These are phyloP conservation scores for barley (Hordeum vulgare) DNA, from an alignment of 176 grass and related monocot species.

Conservation along the genomic window MorexV3_pseudomolecules_assembly NC_058519.1:493236053-493236552, in stretches of 20 bases:
- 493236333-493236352: background rate
- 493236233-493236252: background rate
- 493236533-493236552: too few relatives aligned
- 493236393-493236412: background rate
- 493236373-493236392: background rate
- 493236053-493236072: constrained; percentile 8
- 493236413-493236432: background rate
- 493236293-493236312: constrained; percentile 39
- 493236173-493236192: background rate
- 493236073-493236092: constrained; percentile 34
- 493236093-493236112: constrained; percentile 25
- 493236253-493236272: background rate
- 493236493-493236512: too few relatives aligned
- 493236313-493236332: constrained; percentile 15
- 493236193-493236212: background rate
- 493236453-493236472: too few relatives aligned
- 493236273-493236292: constrained; percentile 23
- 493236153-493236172: constrained; percentile 6
- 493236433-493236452: too few relatives aligned
- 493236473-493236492: too few relatives aligned
- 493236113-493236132: constrained; percentile 15
- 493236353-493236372: background rate
- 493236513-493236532: too few relatives aligned
- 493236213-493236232: constrained; percentile 3
- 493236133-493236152: constrained; percentile 43